Conservation (phyloP, 1,284 basidiomycete species). For the Bjerkandera adusta region DNA sequence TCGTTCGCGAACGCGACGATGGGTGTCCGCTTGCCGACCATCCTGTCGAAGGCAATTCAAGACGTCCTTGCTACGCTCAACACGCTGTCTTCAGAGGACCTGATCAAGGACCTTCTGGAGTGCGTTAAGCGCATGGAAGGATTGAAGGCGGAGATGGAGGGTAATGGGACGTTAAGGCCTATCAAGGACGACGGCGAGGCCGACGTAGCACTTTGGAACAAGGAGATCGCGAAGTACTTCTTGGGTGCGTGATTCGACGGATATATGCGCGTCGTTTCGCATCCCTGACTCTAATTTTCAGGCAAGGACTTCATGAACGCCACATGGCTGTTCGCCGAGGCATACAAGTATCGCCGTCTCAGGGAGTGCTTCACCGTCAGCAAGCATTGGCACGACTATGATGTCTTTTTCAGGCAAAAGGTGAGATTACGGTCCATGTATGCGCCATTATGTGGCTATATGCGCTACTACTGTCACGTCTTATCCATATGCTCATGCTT, state of each 20-base stretch:
- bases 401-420: conserved; percentile 91
- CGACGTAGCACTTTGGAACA: conserved; percentile 96
- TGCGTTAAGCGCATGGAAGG: conserved; percentile 88
- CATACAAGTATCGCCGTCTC: conserved; percentile 96
- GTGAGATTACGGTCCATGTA: conserved; percentile 32
- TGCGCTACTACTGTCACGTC: neutral
- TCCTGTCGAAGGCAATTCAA: conserved; percentile 94
- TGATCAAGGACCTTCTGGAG: conserved; percentile 80
- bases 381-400: conserved; percentile 90
- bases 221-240: conserved; percentile 92
- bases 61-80: conserved; percentile 91
- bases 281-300: conserved; percentile 22
- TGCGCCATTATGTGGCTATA: neutral
- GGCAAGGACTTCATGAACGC: conserved; percentile 97
- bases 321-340: conserved; percentile 95
- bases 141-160: conserved; percentile 80
- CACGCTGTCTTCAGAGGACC: conserved; percentile 82
- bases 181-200: conserved; percentile 93
- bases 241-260: conserved; percentile 51
- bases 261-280: neutral
- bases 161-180: conserved; percentile 77
- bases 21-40: conserved; percentile 93
- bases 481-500: neutral
- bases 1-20: conserved; percentile 94
- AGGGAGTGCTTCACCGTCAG: conserved; percentile 95